Conservation (phyloP, 78 protist species). For the Anaeramoeba flamelloides region DNA sequence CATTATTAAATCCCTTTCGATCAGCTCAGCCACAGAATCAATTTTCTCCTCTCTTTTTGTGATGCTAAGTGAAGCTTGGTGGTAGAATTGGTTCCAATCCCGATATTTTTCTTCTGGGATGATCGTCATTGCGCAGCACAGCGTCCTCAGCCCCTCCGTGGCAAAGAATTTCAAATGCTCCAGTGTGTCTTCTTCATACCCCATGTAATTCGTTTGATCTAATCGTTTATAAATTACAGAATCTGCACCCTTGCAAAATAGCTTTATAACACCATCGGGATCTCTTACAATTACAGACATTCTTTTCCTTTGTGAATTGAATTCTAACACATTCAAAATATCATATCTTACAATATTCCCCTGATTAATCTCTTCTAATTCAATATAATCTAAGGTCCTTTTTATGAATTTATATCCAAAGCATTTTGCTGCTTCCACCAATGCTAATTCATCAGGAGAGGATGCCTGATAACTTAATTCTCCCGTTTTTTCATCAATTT, state of each 20-base stretch:
- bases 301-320: background rate
- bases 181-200: background rate
- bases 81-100: background rate
- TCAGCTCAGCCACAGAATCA: background rate
- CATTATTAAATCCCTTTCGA: constrained; percentile 23
- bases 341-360: background rate
- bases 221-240: background rate
- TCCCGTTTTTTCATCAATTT: background rate
- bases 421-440: background rate
- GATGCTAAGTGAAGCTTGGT: background rate
- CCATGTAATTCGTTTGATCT: background rate
- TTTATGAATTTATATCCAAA: background rate
- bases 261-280: background rate
- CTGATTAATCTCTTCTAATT: constrained; percentile 22
- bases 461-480: background rate
- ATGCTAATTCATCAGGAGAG: background rate
- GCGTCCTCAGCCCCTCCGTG: background rate
- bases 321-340: background rate
- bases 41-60: background rate
- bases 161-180: background rate
- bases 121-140: background rate
- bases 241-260: background rate
- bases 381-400: background rate
- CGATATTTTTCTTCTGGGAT: background rate
- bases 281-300: background rate